These are phyloP conservation scores for Sphaceloma murrayae DNA, from an alignment of 2,329 filamentous ascomycete genomes.

Conservation along the genomic window DNA sequence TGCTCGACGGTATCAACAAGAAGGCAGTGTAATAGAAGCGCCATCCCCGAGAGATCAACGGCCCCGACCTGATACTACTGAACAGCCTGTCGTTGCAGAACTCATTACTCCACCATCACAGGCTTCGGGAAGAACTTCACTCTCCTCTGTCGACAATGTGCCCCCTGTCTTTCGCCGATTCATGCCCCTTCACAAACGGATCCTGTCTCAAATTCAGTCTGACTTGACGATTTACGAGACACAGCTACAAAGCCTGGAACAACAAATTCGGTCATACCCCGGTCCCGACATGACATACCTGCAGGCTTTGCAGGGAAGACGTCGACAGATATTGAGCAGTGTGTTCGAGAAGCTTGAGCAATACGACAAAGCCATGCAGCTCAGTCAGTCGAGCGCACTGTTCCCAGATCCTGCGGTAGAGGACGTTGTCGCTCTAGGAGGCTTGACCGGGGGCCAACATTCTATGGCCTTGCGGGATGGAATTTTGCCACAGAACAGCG, in stretches of 20 bases:
- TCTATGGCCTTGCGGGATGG: too few relatives aligned
- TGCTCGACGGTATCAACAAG: too few relatives aligned
- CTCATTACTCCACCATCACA: too few relatives aligned
- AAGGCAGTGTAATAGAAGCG: too few relatives aligned
- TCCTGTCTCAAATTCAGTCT: conserved; percentile 4
- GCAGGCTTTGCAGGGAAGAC: not conserved
- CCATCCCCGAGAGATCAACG: too few relatives aligned
- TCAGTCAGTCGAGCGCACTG: not conserved
- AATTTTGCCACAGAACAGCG: too few relatives aligned
- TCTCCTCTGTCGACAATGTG: too few relatives aligned
- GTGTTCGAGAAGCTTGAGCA: conserved; percentile 8
- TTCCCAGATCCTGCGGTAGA: not conserved
- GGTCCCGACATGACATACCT: conserved; percentile 2
- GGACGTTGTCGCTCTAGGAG: not conserved
- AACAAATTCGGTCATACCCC: conserved; percentile 4
- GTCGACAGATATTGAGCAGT: not conserved
- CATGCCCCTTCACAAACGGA: conserved; percentile 4
- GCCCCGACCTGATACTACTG: too few relatives aligned
- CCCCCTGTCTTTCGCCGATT: conserved; percentile 3
- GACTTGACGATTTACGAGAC: conserved; percentile 1
- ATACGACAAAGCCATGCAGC: not conserved
- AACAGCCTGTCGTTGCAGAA: too few relatives aligned
- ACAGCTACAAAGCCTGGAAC: not conserved
- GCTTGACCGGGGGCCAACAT: not conserved
- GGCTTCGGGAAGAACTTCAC: too few relatives aligned